Base-by-base conservation (phyloP, 208 protist genomes). In the Crithidia bombi region DNA sequence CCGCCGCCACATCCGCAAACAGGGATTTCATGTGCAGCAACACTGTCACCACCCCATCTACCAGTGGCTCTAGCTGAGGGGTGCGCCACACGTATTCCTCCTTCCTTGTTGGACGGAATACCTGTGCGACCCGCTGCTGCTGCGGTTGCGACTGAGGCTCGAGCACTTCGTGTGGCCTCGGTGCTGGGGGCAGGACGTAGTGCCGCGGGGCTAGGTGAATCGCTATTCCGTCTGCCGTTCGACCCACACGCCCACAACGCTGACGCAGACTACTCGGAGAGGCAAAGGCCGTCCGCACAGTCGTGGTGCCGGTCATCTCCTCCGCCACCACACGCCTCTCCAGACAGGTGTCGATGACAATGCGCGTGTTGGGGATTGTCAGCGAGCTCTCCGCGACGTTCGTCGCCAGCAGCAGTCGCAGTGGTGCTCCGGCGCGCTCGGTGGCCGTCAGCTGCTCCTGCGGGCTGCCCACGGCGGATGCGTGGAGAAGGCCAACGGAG, bases 361-460 rank as follows among this genome's bases (percentile, higher is more conserved):
- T 73, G 12, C 78, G 76, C 10, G 90, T 73, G 62, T 91, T 87
- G 7, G 86, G 70, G 55, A 95, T 93, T 15, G 90, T 95, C 44
- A 95, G 70, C 12, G 85, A 91, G 72, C 83, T 95, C 56, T 95
- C 86, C 9, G 90, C 86, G 39, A 95, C 78, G 51, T 65, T 81
- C 3, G 90, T 95, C n/a, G 90, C 65, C 25, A 95, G 69, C 39
- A 93, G 75, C 26, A 95, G 70, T 4, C 86, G 85, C 55, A 86
- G 61, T 19, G 63, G 70, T 3, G 75, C 66, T n/a, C 68, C 65
- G 33, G 59, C 32, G 46, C 36, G 28, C n/a, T 59, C 69, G 4
- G 80, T 77, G 26, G 78, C 71, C n/a, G 39, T 41, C 23, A 86
- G 64, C 49, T 88, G 87, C 52, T 78, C 76, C 50, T 90, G 83